phyloP scores from a whole-genome alignment of 176 grass and related monocot genomes.

The Paspalum notatum region DNA sequence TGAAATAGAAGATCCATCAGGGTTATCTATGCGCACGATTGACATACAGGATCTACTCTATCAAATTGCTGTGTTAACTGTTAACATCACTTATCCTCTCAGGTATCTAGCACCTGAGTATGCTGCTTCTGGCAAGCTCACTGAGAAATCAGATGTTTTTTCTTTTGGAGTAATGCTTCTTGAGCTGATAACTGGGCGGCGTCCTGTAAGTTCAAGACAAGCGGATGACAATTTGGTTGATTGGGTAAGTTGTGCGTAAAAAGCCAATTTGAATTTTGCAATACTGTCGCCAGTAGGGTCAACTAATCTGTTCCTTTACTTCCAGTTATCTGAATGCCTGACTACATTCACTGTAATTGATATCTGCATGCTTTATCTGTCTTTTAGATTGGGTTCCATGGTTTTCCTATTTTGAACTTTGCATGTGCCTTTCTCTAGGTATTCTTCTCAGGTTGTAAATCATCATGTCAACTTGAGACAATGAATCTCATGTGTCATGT shows the following conservation, averaged over 20 bases:
- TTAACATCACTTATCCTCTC: constrained; percentile 12
- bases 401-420: background rate
- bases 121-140: constrained; percentile 94
- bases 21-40: background rate
- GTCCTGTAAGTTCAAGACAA: constrained; percentile 78
- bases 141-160: constrained; percentile 95
- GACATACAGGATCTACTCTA: background rate
- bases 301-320: background rate
- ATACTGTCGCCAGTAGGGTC: background rate
- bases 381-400: background rate
- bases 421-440: background rate
- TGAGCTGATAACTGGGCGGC: constrained; percentile 90
- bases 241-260: constrained; percentile 67
- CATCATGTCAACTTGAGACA: background rate
- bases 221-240: constrained; percentile 91
- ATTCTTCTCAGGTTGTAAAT: background rate
- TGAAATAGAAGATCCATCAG: background rate
- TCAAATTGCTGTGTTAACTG: constrained; percentile 26
- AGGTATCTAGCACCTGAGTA: constrained; percentile 98
- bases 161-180: constrained; percentile 97
- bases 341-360: background rate
- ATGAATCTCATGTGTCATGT: background rate
- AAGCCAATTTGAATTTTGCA: background rate
- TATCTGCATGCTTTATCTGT: background rate
- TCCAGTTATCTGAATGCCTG: background rate